Base-by-base conservation (phyloP, 768 basidiomycete species). In the Termitomyces bulborhizus region DNA sequence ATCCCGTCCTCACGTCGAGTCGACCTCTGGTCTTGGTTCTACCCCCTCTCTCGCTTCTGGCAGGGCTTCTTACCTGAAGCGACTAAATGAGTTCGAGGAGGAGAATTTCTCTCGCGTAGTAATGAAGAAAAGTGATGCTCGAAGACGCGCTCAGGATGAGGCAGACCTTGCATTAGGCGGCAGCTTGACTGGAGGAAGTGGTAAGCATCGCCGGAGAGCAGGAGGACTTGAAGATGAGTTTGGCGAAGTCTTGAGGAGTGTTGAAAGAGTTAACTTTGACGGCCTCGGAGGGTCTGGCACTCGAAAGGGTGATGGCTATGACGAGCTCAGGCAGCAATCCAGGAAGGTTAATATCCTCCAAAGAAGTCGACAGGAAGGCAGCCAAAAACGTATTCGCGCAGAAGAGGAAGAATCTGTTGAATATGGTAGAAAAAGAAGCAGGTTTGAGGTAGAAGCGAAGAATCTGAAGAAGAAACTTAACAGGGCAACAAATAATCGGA, bases 31-130 rank as follows among this genome's bases (percentile, higher is more conserved):
- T 11, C 71, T 93, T 7, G 86, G 90, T 12, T 74, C 77, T 16
- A 77, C 79, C 27, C 81, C 85, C 6, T 69, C 82, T 3, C 68
- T 85, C 12, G 68, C 73, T 9, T 83, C 85, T 21, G 79, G 79
- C 26, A 87, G 93, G 21, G 90, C 90, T 9, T 80, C 84, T 16
- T 88, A 94, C 64, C 77, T 98, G 53, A 81, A 84, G 60, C 81
- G 84, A 6, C 82, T 97, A 70, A 83, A 81, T 49, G 86, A 92
- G 58, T 98, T 91, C 68, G 96, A 98, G 72, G 93, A 96, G 67
- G 92, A 92, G 45, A 94, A 96, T 69, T 92, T 98, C 72, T 90
- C 89, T 37, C 85, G 96, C 44, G 64, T 98, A 51, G 77, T 95
- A 57, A 86, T 94, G 82, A 90, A 86, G 67, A 98, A 98, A 77